Percentiles rank a stretch among this genome's conserved stretches.
Conservation (phyloP, 192 early-diverging fungal genomes). For the Haplosporangium gracile region DNA sequence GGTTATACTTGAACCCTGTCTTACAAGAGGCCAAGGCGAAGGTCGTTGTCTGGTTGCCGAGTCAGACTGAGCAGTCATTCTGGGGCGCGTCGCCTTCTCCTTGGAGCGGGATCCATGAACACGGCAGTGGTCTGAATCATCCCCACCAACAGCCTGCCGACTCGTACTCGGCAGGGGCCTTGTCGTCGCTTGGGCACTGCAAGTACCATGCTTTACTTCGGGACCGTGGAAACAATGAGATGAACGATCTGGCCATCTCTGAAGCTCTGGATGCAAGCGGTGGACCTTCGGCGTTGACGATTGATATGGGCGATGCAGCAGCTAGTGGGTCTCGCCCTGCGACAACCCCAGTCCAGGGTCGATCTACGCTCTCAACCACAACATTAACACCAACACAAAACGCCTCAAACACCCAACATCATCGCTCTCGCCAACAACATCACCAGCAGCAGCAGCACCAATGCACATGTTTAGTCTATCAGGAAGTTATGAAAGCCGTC, state of each 20-base stretch:
- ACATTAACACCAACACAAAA: not conserved
- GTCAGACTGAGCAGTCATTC: conserved; percentile 41
- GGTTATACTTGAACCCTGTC: conserved; percentile 28
- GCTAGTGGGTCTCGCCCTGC: not conserved
- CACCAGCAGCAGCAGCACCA: not conserved
- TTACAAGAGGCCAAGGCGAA: conserved; percentile 11
- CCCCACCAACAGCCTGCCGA: not conserved
- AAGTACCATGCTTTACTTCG: conserved; percentile 8
- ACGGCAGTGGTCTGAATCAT: not conserved
- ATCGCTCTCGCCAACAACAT: not conserved
- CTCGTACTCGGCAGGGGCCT: not conserved
- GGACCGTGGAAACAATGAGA: not conserved
- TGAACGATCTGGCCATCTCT: not conserved
- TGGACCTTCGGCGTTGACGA: not conserved
- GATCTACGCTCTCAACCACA: conserved; percentile 8
- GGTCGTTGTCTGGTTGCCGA: conserved; percentile 37
- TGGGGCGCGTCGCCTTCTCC: conserved; percentile 3
- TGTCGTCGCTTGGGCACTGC: conserved; percentile 1
- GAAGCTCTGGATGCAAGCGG: not conserved
- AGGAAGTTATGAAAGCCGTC: conserved; percentile 22
- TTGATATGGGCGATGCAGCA: not conserved
- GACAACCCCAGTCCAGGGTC: not conserved
- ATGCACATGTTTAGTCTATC: conserved; percentile 26
- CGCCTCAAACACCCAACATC: not conserved
- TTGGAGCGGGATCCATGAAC: not conserved